Base-by-base conservation (phyloP, 2,329 filamentous ascomycete species). In the Epichloe baconii region DNA sequence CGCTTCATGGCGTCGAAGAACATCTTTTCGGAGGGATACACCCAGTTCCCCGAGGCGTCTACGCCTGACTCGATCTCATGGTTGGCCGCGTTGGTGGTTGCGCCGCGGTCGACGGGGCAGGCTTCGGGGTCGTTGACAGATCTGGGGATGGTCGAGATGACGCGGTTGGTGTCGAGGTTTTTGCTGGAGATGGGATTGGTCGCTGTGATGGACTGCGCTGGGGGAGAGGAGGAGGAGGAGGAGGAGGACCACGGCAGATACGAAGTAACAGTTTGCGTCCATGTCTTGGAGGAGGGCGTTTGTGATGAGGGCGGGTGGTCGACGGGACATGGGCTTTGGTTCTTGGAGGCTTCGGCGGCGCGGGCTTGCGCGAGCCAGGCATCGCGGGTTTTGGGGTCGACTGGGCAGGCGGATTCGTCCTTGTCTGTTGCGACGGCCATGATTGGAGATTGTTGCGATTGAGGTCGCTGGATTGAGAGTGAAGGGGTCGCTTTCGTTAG, bases 1-100 rank as follows among this genome's bases (percentile, higher is more conserved):
- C 91, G 84, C 73, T 85, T 82, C 82, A 98, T 91, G 44, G 93
- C 93, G 46, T 95, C 87, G 71, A 97, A 97, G 75, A 98, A 98
- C 82, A 96, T 95, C 63, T 87, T 85, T 67, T 97, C 91, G 0
- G 86, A 93, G 0, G 93, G 93, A 68, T 98, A 98, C 54, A 98
- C 84, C 93, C 93, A 98, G 66, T 96, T 95, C 0, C 91, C 91
- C 0, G 80, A 79, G 38, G 71, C 71, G 60, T 88, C 82, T 21
- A 81, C 75, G 55, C 86, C 85, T 0, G 84, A 86, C 64, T 95
- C 89, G 55, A 78, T 70, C 68, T 96, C 88, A 54, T 79, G 76
- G 68, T 95, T 95, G 14, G 85, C 82, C 0, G 66, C 77, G 68
- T 95, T 95, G 14, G 85, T 83, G 0, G 66, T 68, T 43, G 67